Conservation (phyloP, 2,329 filamentous ascomycete species). For the Pseudogymnoascus sp. region DNA sequence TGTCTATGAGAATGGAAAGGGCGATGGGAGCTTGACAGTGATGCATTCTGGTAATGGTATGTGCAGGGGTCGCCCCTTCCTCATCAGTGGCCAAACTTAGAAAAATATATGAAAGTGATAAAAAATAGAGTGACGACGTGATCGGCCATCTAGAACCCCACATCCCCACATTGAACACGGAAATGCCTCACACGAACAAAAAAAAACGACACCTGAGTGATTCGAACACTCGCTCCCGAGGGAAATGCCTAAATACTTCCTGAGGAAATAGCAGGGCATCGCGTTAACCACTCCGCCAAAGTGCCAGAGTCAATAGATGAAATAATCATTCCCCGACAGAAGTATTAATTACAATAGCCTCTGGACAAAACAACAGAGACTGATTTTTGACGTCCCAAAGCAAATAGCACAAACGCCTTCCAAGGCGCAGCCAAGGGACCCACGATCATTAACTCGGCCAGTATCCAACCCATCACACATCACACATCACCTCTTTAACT, state of each 20-base stretch:
- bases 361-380: constrained; percentile 2
- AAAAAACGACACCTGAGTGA: constrained; percentile 10
- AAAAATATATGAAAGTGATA: background rate
- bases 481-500: background rate
- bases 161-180: background rate
- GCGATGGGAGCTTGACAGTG: background rate
- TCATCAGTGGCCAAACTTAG: background rate
- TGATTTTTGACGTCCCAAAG: background rate
- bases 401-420: background rate
- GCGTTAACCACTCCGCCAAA: constrained; percentile 11
- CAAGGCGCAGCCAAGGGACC: constrained; percentile 2
- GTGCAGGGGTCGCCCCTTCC: background rate
- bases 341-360: constrained; percentile 5
- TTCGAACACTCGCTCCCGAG: constrained; percentile 11
- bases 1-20: background rate
- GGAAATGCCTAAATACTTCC: constrained; percentile 9
- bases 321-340: background rate
- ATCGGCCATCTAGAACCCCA: background rate
- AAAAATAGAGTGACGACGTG: background rate
- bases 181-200: background rate
- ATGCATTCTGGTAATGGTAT: background rate
- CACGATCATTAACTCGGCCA: background rate
- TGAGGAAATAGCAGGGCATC: constrained; percentile 9
- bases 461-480: background rate
- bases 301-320: background rate